These are phyloP conservation scores for Pichia nanzhaoensis DNA, from an alignment of 805 yeast species.

Conservation along the genomic window DNA sequence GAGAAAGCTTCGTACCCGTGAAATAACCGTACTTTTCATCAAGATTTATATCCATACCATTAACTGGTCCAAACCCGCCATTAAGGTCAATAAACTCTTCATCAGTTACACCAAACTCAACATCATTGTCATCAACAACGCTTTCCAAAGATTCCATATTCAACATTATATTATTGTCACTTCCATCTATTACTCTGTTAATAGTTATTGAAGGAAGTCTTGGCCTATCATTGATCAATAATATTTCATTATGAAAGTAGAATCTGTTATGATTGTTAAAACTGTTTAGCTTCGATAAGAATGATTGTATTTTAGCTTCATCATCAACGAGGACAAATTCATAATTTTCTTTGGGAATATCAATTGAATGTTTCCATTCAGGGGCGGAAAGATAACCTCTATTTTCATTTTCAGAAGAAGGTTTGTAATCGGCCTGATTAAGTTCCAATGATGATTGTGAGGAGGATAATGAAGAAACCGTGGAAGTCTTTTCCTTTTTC, in stretches of 20 bases:
- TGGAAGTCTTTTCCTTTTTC: conserved; percentile 2
- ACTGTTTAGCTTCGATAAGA: conserved; percentile 13
- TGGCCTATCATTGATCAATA: conserved; percentile 15
- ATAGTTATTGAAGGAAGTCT: conserved; percentile 17
- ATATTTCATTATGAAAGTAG: conserved; percentile 1
- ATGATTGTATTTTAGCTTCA: conserved; percentile 19
- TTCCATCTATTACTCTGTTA: conserved; percentile 3
- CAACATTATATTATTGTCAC: not conserved
- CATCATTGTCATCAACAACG: conserved; percentile 3
- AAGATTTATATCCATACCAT: conserved; percentile 3
- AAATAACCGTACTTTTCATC: conserved; percentile 1
- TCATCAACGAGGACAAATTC: conserved; percentile 25
- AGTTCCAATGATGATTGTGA: conserved; percentile 9
- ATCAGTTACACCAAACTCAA: conserved; percentile 9
- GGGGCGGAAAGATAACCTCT: conserved; percentile 30
- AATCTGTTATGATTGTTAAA: conserved; percentile 14
- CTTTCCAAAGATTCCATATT: conserved; percentile 8
- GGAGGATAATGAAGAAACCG: conserved; percentile 10
- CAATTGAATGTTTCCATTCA: conserved; percentile 31
- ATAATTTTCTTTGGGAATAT: conserved; percentile 19
- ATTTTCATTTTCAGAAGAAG: not conserved
- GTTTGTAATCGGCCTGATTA: not conserved
- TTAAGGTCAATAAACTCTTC: conserved; percentile 7
- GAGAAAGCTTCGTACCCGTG: conserved; percentile 2
- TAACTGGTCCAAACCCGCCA: conserved; percentile 5